Conservation (phyloP, 345 rosid species). For the Alliaria petiolata region DNA sequence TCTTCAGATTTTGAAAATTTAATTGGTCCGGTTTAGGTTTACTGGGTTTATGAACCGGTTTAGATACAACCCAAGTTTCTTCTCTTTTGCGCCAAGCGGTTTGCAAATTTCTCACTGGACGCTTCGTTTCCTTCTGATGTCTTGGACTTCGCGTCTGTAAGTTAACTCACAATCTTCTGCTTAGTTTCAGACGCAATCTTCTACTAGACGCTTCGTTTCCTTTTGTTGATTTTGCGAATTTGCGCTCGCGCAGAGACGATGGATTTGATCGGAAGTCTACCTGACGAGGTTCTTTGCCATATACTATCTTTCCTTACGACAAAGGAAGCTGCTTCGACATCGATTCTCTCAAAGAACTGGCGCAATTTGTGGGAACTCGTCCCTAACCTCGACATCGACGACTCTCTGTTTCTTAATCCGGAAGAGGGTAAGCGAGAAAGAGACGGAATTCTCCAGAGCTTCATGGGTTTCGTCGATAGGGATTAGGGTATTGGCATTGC, state of each 20-base stretch:
- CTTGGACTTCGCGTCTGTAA: no score
- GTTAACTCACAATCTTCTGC: no score
- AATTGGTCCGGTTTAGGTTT: no score
- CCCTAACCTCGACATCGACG: neutral
- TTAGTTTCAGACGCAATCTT: no score
- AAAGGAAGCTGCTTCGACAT: neutral
- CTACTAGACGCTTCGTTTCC: no score
- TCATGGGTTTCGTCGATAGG: slow-evolving; percentile 1
- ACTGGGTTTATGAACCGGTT: no score
- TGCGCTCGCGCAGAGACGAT: neutral
- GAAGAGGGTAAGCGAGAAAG: slow-evolving; percentile 4
- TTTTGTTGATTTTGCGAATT: neutral
- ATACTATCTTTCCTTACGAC: neutral
- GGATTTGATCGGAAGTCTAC: neutral
- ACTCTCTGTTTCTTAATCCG: neutral
- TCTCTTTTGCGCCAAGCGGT: no score
- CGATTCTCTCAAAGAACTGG: neutral
- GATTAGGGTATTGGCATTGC: neutral
- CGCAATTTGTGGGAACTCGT: neutral
- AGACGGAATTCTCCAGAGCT: neutral
- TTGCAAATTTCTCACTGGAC: no score
- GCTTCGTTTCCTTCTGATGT: no score
- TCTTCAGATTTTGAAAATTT: no score
- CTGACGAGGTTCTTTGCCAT: neutral
- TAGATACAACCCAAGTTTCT: no score